Evolutionary conservation across 352 stramenopile genomes (phyloP).

Genomic region (Phytophthora meadii): DNA sequence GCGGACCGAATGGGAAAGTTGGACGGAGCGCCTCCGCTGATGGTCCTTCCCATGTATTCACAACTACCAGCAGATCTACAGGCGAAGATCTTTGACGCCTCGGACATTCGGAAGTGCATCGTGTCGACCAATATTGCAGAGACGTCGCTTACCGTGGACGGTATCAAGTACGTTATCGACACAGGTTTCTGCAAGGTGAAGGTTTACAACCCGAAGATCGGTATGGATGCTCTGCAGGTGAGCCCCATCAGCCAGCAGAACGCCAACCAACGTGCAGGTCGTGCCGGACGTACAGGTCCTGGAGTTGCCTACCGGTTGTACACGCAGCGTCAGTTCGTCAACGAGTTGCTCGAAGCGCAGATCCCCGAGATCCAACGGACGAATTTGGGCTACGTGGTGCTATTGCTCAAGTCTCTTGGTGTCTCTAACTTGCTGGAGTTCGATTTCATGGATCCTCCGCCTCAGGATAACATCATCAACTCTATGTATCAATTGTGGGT

Average conservation of each 20-base stretch:
- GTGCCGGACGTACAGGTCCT: conserved; percentile 91
- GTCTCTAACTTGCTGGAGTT: conserved; percentile 97
- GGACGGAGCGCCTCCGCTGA: conserved; percentile 92
- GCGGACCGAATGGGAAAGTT: conserved; percentile 96
- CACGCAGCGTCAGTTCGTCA: conserved; percentile 96
- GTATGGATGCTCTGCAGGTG: conserved; percentile 98
- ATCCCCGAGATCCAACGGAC: conserved; percentile 99
- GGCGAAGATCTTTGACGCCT: conserved; percentile 97
- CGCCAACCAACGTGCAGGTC: conserved; percentile 96
- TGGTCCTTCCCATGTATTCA: conserved; percentile 99
- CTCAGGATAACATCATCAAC: conserved; percentile 97
- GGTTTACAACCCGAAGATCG: conserved; percentile 99
- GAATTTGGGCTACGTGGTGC: conserved; percentile 97
- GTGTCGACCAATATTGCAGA: conserved; percentile 99
- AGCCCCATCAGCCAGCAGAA: conserved; percentile 97
- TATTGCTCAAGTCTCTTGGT: conserved; percentile 98
- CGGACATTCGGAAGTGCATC: conserved; percentile 96
- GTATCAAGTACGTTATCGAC: conserved; percentile 99
- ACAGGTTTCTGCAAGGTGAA: conserved; percentile 99
- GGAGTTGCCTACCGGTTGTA: conserved; percentile 97
- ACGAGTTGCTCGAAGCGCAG: conserved; percentile 98
- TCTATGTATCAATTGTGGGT: conserved; percentile 99
- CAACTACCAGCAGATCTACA: conserved; percentile 98
- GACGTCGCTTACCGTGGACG: conserved; percentile 96
- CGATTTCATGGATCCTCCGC: conserved; percentile 99